A percentile compares a stretch with the other conserved stretches of the same genome.
Conservation (phyloP, 2,329 filamentous ascomycete species). For the Fusarium falciforme region DNA sequence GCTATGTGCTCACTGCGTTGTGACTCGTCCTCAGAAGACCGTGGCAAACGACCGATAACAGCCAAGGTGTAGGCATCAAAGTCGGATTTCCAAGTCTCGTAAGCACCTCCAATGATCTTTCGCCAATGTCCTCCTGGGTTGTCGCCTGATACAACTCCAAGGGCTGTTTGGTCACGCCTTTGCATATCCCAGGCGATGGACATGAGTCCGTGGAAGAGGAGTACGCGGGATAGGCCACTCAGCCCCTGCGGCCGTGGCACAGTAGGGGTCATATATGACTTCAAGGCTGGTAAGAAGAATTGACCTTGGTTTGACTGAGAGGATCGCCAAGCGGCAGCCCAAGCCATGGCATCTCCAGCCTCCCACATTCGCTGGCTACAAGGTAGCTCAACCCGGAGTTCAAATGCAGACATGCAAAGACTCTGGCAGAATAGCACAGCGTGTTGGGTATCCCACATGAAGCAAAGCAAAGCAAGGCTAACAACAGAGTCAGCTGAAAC, state of each 20-base stretch:
- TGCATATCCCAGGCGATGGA: conserved; percentile 72
- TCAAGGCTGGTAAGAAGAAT: conserved; percentile 63
- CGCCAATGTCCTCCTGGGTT: conserved; percentile 54
- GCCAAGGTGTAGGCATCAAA: conserved; percentile 63
- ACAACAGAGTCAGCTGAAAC: neutral
- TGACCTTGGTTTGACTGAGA: conserved; percentile 16
- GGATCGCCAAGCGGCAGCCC: conserved; percentile 55
- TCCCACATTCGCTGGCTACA: conserved; percentile 68
- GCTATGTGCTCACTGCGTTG: conserved; percentile 42
- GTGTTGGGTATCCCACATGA: conserved; percentile 75
- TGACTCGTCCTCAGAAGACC: conserved; percentile 9
- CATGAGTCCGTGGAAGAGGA: conserved; percentile 72
- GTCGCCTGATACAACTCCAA: conserved; percentile 54
- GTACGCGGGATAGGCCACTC: conserved; percentile 63
- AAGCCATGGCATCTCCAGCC: conserved; percentile 62
- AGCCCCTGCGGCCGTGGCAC: conserved; percentile 52
- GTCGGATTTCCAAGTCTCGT: conserved; percentile 68
- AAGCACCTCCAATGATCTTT: conserved; percentile 62
- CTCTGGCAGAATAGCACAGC: conserved; percentile 74
- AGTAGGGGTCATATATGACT: conserved; percentile 65
- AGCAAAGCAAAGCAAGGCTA: conserved; percentile 68
- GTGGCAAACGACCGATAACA: conserved; percentile 1
- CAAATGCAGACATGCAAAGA: conserved; percentile 74
- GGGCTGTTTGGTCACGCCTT: conserved; percentile 69
- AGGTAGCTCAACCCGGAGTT: conserved; percentile 67